phyloP scores from a whole-genome alignment of 2,329 filamentous ascomycete species.

The Ilyonectria destructans region DNA sequence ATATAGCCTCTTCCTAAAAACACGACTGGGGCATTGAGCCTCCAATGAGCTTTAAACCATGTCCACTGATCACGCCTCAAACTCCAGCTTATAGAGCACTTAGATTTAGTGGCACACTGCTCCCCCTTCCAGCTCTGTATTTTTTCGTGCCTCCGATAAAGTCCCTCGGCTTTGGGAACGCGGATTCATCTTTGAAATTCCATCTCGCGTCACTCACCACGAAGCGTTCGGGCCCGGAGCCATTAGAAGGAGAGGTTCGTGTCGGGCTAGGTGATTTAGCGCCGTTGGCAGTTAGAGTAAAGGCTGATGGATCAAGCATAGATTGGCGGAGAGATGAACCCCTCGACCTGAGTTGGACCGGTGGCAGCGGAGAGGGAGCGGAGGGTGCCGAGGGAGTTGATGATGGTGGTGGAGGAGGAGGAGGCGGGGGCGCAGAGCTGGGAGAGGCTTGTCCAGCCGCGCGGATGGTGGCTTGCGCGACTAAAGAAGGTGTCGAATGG shows the following conservation, averaged over 20 bases:
- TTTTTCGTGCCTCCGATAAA: constrained; percentile 82
- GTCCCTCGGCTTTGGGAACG: constrained; percentile 88
- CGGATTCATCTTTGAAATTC: constrained; percentile 87
- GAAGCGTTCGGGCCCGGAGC: constrained; percentile 58
- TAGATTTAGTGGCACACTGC: constrained; percentile 93
- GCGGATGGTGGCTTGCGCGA: constrained; percentile 62
- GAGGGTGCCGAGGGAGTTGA: constrained; percentile 60
- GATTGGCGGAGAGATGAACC: constrained; percentile 69
- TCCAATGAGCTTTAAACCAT: constrained; percentile 13
- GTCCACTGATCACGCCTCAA: constrained; percentile 31
- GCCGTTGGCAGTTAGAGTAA: constrained; percentile 80
- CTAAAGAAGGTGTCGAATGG: constrained; percentile 56
- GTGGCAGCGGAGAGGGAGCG: constrained; percentile 59
- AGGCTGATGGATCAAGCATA: constrained; percentile 83
- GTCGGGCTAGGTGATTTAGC: constrained; percentile 66
- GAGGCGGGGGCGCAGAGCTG: constrained; percentile 55
- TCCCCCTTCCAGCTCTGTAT: constrained; percentile 93
- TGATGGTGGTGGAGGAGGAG: constrained; percentile 57
- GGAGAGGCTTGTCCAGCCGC: constrained; percentile 61
- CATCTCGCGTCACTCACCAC: constrained; percentile 85
- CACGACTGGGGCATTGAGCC: constrained; percentile 10
- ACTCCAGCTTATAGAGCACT: constrained; percentile 63
- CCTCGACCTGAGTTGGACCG: constrained; percentile 57
- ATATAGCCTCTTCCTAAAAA: constrained; percentile 29
- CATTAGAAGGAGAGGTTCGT: constrained; percentile 54